Percentiles rank a stretch among this genome's conserved stretches.
Conservation (phyloP, 345 rosid genomes). For the Raphanus sativus region DNA sequence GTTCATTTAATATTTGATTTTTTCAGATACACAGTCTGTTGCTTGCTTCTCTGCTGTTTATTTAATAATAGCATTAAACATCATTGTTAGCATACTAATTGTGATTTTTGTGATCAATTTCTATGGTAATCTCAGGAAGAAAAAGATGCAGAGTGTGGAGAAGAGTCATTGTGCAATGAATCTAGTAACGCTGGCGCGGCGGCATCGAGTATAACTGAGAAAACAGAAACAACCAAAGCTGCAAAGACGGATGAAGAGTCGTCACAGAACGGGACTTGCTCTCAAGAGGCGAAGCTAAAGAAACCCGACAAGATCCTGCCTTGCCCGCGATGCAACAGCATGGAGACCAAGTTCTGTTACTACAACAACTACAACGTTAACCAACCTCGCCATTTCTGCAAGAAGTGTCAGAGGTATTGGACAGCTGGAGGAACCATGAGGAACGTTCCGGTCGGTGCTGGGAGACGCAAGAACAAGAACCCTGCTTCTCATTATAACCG, state of each 20-base stretch:
- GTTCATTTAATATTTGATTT: too few relatives aligned
- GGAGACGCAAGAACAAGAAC: slow-evolving; percentile 87
- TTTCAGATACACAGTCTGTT: too few relatives aligned
- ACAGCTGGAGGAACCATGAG: slow-evolving; percentile 98
- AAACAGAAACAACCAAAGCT: slow-evolving; percentile 17
- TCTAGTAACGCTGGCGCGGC: slow-evolving; percentile 20
- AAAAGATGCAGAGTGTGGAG: slow-evolving; percentile 35
- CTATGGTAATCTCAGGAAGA: slow-evolving; percentile 42
- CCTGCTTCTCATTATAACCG: slow-evolving; percentile 66
- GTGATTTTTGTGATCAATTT: too few relatives aligned
- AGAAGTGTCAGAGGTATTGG: slow-evolving; percentile 97
- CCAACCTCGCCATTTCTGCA: slow-evolving; percentile 94
- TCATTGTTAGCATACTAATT: background rate
- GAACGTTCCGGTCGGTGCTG: slow-evolving; percentile 94
- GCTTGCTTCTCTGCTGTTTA: background rate
- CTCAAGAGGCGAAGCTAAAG: slow-evolving; percentile 65
- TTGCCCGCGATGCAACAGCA: slow-evolving; percentile 91
- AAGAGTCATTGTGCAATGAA: slow-evolving; percentile 35
- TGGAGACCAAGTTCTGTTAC: slow-evolving; percentile 95
- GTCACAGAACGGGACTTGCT: slow-evolving; percentile 46
- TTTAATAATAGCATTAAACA: background rate
- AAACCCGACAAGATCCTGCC: slow-evolving; percentile 85
- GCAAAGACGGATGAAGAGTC: slow-evolving; percentile 45
- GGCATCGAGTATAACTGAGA: slow-evolving; percentile 35
- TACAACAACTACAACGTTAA: slow-evolving; percentile 91